Conservation (phyloP, 495 filamentous ascomycete genomes). For the Hypoxylon fuscum region DNA sequence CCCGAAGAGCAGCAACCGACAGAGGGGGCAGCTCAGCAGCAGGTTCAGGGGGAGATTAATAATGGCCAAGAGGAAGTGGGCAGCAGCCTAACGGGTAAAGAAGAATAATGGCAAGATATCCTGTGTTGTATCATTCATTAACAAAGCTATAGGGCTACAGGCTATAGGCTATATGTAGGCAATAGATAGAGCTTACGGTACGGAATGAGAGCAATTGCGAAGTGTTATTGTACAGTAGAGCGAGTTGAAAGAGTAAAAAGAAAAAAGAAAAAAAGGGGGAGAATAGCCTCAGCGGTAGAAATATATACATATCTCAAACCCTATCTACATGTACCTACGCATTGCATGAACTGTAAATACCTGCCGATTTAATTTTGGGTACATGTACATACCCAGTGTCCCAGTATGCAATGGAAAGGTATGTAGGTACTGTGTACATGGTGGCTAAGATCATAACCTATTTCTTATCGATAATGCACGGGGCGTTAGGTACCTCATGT, state of each 20-base stretch:
- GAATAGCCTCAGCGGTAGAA: conserved; percentile 7
- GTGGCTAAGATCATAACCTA: too few relatives aligned
- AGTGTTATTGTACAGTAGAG: conserved; percentile 45
- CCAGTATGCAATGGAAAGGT: too few relatives aligned
- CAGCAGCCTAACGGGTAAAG: conserved; percentile 8
- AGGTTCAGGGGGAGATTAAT: conserved; percentile 8
- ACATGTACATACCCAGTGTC: too few relatives aligned
- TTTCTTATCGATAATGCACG: not conserved
- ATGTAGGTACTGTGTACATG: too few relatives aligned
- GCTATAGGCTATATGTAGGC: conserved; percentile 14
- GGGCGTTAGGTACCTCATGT: not conserved
- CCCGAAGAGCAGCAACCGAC: conserved; percentile 8
- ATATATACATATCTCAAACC: not conserved
- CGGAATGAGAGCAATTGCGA: too few relatives aligned
- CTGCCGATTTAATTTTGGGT: too few relatives aligned
- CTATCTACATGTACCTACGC: not conserved
- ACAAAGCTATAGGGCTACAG: not conserved
- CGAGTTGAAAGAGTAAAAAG: conserved; percentile 21
- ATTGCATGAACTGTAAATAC: too few relatives aligned
- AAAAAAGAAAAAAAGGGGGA: too few relatives aligned
- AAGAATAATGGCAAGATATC: not conserved
- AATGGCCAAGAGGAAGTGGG: conserved; percentile 17
- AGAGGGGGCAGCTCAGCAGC: not conserved
- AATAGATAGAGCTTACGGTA: too few relatives aligned
- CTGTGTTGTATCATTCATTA: conserved; percentile 4